Percentiles rank a stretch among this genome's conserved stretches.
These are phyloP conservation scores for Fraxinus ornus DNA, from an alignment of 305 asterid species.

Conservation along the genomic window DNA sequence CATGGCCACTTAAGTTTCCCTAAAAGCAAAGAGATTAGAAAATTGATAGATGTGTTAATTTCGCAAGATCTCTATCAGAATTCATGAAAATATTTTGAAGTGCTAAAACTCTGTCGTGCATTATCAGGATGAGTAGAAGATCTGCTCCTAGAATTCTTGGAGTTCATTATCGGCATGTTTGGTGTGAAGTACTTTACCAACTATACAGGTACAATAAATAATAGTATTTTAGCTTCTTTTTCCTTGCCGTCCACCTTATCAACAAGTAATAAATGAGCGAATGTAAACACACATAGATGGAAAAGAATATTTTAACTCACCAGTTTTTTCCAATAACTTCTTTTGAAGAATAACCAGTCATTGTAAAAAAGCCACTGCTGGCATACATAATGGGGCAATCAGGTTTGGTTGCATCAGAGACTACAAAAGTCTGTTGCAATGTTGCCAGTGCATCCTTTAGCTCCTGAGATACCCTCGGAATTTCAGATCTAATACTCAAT, in stretches of 20 bases:
- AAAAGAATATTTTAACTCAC: conserved; percentile 40
- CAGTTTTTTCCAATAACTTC: conserved; percentile 86
- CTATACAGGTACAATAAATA: not conserved
- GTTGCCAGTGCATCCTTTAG: conserved; percentile 87
- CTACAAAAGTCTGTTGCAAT: conserved; percentile 89
- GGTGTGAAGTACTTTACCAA: not conserved
- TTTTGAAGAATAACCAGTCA: conserved; percentile 86
- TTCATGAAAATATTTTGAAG: not conserved
- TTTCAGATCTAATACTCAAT: conserved; percentile 31
- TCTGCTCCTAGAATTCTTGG: not conserved
- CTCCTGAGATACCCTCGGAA: conserved; percentile 91
- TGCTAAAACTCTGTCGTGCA: not conserved
- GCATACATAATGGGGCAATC: conserved; percentile 92
- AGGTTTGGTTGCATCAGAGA: conserved; percentile 93
- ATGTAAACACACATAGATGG: not conserved
- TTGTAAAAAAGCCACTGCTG: conserved; percentile 84
- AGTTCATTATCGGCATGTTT: not conserved
- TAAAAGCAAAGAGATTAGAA: not conserved
- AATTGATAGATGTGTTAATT: not conserved
- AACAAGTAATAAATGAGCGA: not conserved
- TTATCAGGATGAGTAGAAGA: not conserved
- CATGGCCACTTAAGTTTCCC: not conserved
- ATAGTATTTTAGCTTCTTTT: not conserved
- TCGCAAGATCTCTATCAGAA: not conserved
- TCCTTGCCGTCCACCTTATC: not conserved